Conservation (phyloP, 179 eudicot species). For the Pouteria campechiana region DNA sequence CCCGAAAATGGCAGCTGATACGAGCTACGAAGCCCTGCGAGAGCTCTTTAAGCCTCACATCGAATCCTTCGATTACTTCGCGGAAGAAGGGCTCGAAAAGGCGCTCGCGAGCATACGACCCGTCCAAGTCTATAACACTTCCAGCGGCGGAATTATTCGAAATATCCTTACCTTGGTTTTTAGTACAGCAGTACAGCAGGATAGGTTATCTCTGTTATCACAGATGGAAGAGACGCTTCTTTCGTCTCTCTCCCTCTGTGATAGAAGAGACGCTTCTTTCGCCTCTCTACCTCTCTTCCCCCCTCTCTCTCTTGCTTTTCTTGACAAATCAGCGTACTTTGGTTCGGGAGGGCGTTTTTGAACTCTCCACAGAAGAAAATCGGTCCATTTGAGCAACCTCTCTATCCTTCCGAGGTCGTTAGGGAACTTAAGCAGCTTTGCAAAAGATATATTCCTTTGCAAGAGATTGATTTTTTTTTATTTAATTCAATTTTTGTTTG, state of each 20-base stretch:
- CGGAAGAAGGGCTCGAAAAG: constrained; percentile 33
- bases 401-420: constrained; percentile 71
- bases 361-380: constrained; percentile 52
- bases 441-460: too few species aligned
- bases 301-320: constrained; percentile 12
- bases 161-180: constrained; percentile 59
- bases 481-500: background rate
- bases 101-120: constrained; percentile 42
- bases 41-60: constrained; percentile 74
- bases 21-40: constrained; percentile 27
- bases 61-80: constrained; percentile 62
- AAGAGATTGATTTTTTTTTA: background rate
- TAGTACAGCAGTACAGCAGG: too few species aligned
- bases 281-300: background rate
- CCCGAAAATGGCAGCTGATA: too few species aligned
- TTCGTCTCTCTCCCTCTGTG: background rate
- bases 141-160: constrained; percentile 32
- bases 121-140: constrained; percentile 32
- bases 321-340: constrained; percentile 59
- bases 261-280: background rate
- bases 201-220: background rate
- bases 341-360: constrained; percentile 39
- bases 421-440: background rate
- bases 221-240: background rate
- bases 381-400: constrained; percentile 15